phyloP scores from a whole-genome alignment of 2,329 filamentous ascomycete genomes.

The Arthrinium phaeospermum region DNA sequence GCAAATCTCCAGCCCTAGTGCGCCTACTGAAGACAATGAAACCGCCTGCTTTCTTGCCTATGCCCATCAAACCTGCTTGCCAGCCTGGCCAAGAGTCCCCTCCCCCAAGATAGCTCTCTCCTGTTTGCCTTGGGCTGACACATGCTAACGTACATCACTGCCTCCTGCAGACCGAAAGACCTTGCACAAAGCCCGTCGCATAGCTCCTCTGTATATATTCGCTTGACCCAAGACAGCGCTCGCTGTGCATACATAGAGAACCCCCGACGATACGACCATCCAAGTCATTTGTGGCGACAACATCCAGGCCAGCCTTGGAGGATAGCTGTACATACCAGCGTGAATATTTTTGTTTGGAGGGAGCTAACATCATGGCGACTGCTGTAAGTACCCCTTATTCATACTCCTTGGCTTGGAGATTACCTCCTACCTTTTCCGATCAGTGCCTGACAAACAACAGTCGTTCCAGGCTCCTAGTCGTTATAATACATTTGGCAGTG shows the following conservation, averaged over 20 bases:
- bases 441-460: slow-evolving; percentile 5
- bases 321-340: slow-evolving; percentile 10
- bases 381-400: slow-evolving; percentile 31
- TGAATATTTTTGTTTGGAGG: not conserved
- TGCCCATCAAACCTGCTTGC: slow-evolving; percentile 6
- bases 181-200: not conserved
- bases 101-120: not conserved
- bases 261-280: not conserved
- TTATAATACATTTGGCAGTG: slow-evolving; percentile 15
- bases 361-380: slow-evolving; percentile 33
- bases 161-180: not conserved
- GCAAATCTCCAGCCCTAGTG: not conserved
- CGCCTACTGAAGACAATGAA: slow-evolving; percentile 6
- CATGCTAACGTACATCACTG: slow-evolving; percentile 4
- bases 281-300: not conserved
- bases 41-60: slow-evolving; percentile 1
- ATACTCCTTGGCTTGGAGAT: not conserved
- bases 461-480: slow-evolving; percentile 18
- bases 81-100: not conserved
- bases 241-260: slow-evolving; percentile 6
- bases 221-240: not conserved
- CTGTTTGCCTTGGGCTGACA: slow-evolving; percentile 11
- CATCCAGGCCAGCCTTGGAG: not conserved
- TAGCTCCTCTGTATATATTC: slow-evolving; percentile 9
- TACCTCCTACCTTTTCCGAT: not conserved